Percentiles rank a stretch among this genome's conserved stretches.
Conservation (phyloP, 495 filamentous ascomycete species). For the Xylaria grammica region DNA sequence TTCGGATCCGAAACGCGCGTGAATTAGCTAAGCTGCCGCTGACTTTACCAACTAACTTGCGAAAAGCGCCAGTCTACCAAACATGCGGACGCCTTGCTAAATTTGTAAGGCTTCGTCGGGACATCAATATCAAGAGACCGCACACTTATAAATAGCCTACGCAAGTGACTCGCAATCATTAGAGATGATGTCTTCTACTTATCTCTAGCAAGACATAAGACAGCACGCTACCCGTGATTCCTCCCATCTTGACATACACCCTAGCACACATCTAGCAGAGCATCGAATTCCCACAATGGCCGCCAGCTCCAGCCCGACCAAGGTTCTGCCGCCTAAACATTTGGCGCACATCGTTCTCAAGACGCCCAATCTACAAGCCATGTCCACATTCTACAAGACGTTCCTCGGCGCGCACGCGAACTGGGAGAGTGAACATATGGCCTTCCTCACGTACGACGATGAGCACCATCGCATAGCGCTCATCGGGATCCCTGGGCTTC, state of each 20-base stretch:
- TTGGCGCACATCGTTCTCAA: constrained; percentile 38
- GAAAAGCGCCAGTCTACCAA: no score
- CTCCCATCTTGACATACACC: no score
- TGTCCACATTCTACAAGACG: constrained; percentile 43
- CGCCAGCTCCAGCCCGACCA: constrained; percentile 17
- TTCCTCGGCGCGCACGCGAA: constrained; percentile 40
- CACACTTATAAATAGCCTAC: no score
- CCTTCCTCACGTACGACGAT: constrained; percentile 51
- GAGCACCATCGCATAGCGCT: constrained; percentile 57
- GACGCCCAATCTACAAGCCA: constrained; percentile 31
- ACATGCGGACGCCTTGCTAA: no score
- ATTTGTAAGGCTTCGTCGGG: no score
- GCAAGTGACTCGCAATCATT: no score
- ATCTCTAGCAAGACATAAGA: no score
- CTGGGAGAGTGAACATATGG: constrained; percentile 25
- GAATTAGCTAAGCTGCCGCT: constrained; percentile 10
- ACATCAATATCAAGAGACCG: no score
- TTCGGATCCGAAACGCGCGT: constrained; percentile 2
- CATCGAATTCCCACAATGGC: no score
- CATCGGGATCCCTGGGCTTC: constrained; percentile 29
- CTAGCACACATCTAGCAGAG: no score
- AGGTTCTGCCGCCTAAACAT: constrained; percentile 30
- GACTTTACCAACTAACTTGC: background rate
- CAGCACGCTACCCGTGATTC: no score
- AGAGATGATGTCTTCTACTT: no score